phyloP scores from a whole-genome alignment of 192 early-diverging fungal species.

The Tieghemiomyces parasiticus region DNA sequence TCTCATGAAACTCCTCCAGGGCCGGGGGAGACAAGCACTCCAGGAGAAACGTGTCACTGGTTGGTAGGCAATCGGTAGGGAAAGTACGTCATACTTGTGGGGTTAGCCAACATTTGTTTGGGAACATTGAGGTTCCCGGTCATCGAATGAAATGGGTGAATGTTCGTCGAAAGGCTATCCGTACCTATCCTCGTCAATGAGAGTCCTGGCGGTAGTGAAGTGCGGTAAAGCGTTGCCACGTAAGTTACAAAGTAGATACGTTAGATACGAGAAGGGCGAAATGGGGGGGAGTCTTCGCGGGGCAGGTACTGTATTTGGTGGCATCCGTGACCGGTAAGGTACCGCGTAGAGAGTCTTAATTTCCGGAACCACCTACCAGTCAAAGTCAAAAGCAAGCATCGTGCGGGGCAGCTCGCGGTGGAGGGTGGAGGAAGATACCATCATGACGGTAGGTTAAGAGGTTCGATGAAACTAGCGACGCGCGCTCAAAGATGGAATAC shows the following conservation, averaged over 20 bases:
- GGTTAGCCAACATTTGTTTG: neutral
- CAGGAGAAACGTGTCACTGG: neutral
- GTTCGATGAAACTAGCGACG: too few species aligned
- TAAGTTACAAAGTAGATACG: neutral
- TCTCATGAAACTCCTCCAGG: neutral
- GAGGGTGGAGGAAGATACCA: too few species aligned
- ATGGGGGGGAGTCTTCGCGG: too few species aligned
- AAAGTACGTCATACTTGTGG: neutral
- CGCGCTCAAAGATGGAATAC: too few species aligned
- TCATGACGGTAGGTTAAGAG: too few species aligned
- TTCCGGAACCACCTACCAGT: slow-evolving; percentile 10
- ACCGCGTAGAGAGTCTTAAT: too few species aligned
- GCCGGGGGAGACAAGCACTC: neutral
- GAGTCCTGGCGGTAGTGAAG: neutral
- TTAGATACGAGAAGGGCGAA: too few species aligned
- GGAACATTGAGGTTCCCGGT: neutral
- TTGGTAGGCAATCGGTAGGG: neutral
- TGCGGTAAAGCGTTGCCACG: neutral
- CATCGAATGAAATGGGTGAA: neutral
- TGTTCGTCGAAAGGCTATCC: neutral
- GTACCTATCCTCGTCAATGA: slow-evolving; percentile 10
- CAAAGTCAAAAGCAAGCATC: slow-evolving; percentile 6
- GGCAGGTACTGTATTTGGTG: too few species aligned
- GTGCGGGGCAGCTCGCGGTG: neutral
- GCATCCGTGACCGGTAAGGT: too few species aligned